Evolutionary conservation across 345 rosid species (phyloP), one percentile per base, ranked within the genome.

Genomic region (Angophora floribunda): DNA sequence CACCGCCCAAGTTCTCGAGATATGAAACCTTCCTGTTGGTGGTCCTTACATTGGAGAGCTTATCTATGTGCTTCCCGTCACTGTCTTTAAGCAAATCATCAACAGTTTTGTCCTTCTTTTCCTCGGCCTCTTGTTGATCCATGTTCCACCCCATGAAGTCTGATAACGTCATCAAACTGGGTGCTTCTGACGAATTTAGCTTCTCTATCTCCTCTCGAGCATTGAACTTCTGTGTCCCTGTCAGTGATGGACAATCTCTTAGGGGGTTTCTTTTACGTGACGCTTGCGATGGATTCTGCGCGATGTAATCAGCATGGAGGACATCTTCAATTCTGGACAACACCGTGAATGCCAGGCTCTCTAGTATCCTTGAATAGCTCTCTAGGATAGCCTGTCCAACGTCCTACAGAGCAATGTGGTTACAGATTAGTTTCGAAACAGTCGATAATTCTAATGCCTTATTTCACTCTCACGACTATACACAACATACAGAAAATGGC

Each of bases 311-410:
- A 6, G 97, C 96, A 85, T 89, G 92, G 6, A 96, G 93, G 22
- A 97, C 99, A 75, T 97, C 99, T 88, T 97, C 98, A 1, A 97
- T 96, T 85, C 95, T 90, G 0, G 98, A 97, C 93, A 94, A 84
- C 7, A 96, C 98, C 2, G 97, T 95, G 89, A 91, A 94, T 61
- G 99, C 98, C 90, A 97, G 94, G 91, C 96, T 97, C 91, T 96
- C 99, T 41, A 97, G 92, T 26, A 96, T 93, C 90, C 99, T 94
- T 3, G 99, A 97, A 90, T 97, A 97, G 89, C 99, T 95, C 90
- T 97, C 99, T 41, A 96, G 90, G 86, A 96, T 88, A 3, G 98
- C 98, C 85, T 95, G 98, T 19, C 99, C 99, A 49, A 97, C 94
- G 88, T 96, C 99, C 98, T 96, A 93, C 24, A 87, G 79, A 67